These are phyloP conservation scores for Hygrophorus russula DNA, from an alignment of 768 basidiomycete genomes.

Conservation along the genomic window DNA sequence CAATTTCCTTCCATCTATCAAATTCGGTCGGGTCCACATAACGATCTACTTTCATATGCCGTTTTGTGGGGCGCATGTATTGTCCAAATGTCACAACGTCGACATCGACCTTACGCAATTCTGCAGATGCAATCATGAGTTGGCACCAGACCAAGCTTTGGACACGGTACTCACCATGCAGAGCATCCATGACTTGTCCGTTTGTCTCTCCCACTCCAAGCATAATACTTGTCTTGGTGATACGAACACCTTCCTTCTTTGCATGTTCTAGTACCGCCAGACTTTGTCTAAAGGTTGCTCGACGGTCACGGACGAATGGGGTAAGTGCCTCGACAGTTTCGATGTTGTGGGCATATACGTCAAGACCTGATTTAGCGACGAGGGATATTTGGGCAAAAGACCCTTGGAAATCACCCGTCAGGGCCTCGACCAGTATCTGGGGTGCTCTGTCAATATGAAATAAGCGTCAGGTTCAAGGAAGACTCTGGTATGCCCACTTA, in stretches of 20 bases:
- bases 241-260: constrained; percentile 69
- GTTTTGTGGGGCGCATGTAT: constrained; percentile 98
- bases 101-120: constrained; percentile 77
- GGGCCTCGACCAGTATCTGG: constrained; percentile 89
- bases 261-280: constrained; percentile 72
- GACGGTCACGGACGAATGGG: constrained; percentile 89
- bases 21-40: constrained; percentile 95
- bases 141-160: constrained; percentile 1
- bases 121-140: constrained; percentile 28
- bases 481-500: constrained; percentile 42
- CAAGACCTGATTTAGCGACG: constrained; percentile 88
- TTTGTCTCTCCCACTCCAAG: constrained; percentile 89
- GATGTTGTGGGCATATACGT: constrained; percentile 97
- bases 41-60: constrained; percentile 97
- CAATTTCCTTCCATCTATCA: constrained; percentile 79
- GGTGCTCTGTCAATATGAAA: constrained; percentile 54
- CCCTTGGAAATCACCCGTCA: constrained; percentile 92
- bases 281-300: constrained; percentile 84
- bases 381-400: constrained; percentile 59
- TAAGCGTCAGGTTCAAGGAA: not conserved
- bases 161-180: constrained; percentile 51
- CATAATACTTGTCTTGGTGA: constrained; percentile 99
- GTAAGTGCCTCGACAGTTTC: constrained; percentile 94
- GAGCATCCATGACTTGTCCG: constrained; percentile 70
- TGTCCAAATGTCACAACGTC: constrained; percentile 99